Base-by-base conservation (phyloP, 1,284 basidiomycete genomes). In the Porodaedalea pini region DNA sequence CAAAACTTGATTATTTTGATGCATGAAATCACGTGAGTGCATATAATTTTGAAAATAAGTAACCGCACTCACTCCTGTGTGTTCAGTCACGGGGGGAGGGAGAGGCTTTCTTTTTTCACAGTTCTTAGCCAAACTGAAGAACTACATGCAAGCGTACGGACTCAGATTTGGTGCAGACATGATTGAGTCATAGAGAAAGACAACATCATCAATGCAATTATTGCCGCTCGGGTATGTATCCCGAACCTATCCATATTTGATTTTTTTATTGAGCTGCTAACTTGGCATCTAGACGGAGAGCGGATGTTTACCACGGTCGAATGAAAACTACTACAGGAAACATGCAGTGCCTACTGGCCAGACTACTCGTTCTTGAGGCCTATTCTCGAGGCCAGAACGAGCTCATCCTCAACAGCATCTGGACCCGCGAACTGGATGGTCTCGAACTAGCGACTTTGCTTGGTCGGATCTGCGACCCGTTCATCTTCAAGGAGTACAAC, bases 151-250 rank as follows among this genome's bases (percentile, higher is more conserved):
- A 54, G 84, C 82, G 4, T 91, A 91, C 63, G 80, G 82, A 54
- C 86, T 91, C 61, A 71, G 74, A 47, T 74, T 79, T 51, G 76
- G 78, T 49, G 79, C 82, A 1, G 74, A 49, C n/a, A 36, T 59
- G 8, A 15, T 90, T 10, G n/a, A n/a, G n/a, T n/a, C n/a, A n/a
- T n/a, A n/a, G 88, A 91, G 69, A 90, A 90, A 69, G 83, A 86
- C 51, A 88, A 90, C 64, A 71, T 90, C 31, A 80, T 91, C 21
- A 81, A 88, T 53, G 78, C 75, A 31, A 78, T 88, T 43, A 56
- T 88, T 0, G 69, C 71, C 13, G 79, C 78, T 25, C 78, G 84
- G 67, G 87, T 87, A 65, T 61, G 78, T 23, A 21, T 31, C 13
- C 17, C n/a, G 45, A 13, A 39, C 19, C 45, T 23, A 19, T 41